Base-by-base conservation (phyloP, 129 eudicot genomes). In the Centella asiatica region DNA sequence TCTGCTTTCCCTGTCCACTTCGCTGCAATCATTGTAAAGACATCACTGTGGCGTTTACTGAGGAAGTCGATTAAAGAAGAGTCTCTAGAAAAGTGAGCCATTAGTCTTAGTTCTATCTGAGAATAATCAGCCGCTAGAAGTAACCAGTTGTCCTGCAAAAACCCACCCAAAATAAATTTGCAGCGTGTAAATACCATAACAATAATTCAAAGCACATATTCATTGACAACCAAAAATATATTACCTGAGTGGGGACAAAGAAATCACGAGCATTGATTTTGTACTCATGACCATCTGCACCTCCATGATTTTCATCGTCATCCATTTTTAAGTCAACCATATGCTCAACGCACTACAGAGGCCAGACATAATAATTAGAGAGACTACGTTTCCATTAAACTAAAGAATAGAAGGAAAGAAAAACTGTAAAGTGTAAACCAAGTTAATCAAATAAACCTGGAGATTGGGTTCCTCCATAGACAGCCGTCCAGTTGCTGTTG, bases 381-480 rank as follows among this genome's bases (percentile, higher is more conserved):
- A 1, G 62, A 57, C 28, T 33, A 32, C 4, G 37, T 56, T 37
- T 13, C 36, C 15, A 18, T 29, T 18, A 17, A 7, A 18, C 1
- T 56, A 5, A 31, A 28, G 40, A 17, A 18, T 31, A n/a, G 47
- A 26, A 32, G 47, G 47, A 31, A 22, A 15, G 15, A 8, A 19
- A 64, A 57, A 33, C 39, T 9, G 39, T 24, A 26, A 6, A 52
- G 64, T 11, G 26, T 14, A 20, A 52, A 46, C 27, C 17, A 57
- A n/a, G 63, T 15, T 2, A 57, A 61, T 60, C 8, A 11, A 50
- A 1, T 50, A 51, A 44, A 84, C 99, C 95, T 92, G 95, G 64
- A 92, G 96, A 73, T 92, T 92, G 53, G 99, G 99, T 62, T 92
- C 99, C 79, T 87, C 99, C 95, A 92, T 87, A 64, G 99, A 84